Conservation (phyloP, 2,329 filamentous ascomycete genomes). For the Nigrograna mackinnonii region DNA sequence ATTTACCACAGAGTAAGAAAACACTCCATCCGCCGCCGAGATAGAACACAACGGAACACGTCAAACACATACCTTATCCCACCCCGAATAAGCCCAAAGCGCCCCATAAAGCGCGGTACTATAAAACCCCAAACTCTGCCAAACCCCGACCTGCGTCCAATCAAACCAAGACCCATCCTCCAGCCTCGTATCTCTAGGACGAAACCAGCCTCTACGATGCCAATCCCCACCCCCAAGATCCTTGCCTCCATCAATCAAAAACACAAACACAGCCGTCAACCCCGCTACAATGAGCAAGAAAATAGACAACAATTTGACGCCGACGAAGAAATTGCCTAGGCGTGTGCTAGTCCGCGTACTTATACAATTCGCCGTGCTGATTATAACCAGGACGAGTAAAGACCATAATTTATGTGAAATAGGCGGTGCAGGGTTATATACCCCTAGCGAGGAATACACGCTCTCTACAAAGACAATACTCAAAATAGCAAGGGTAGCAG, state of each 20-base stretch:
- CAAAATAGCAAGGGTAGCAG: constrained; percentile 65
- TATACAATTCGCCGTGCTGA: constrained; percentile 48
- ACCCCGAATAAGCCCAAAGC: constrained; percentile 39
- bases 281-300: constrained; percentile 38
- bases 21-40: no score
- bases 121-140: constrained; percentile 66
- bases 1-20: no score
- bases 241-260: constrained; percentile 21
- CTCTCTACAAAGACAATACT: constrained; percentile 62
- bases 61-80: constrained; percentile 36
- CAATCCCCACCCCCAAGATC: constrained; percentile 38
- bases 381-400: constrained; percentile 41
- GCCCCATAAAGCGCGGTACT: constrained; percentile 55
- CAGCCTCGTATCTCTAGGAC: constrained; percentile 25
- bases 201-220: constrained; percentile 37
- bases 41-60: no score
- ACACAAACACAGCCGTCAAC: constrained; percentile 35
- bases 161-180: constrained; percentile 35
- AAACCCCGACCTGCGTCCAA: constrained; percentile 48
- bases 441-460: constrained; percentile 55
- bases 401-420: constrained; percentile 44
- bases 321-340: constrained; percentile 42
- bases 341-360: constrained; percentile 47
- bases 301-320: constrained; percentile 39
- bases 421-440: constrained; percentile 58